A percentile compares a stretch with the other conserved stretches of the same genome.
phyloP scores from a whole-genome alignment of 768 basidiomycete genomes.

The Cytidiella melzeri region DNA sequence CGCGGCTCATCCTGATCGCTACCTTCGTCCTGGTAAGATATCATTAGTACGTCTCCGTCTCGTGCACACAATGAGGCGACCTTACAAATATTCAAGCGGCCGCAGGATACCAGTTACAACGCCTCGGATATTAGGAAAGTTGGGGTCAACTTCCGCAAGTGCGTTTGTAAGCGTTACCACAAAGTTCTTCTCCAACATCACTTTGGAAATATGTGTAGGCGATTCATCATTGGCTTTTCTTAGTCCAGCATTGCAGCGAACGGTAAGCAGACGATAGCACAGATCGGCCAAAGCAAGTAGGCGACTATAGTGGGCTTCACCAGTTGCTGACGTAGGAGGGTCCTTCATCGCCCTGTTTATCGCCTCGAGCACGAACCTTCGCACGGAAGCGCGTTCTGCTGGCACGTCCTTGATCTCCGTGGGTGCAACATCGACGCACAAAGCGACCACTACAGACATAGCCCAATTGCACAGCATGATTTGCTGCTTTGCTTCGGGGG shows the following conservation, averaged over 20 bases:
- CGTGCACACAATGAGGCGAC: slow-evolving; percentile 4
- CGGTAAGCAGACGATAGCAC: slow-evolving; percentile 80
- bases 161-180: slow-evolving; percentile 84
- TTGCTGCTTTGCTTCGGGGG: slow-evolving; percentile 47
- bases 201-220: slow-evolving; percentile 90
- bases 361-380: slow-evolving; percentile 87
- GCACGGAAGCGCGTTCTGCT: slow-evolving; percentile 76
- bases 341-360: slow-evolving; percentile 87
- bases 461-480: slow-evolving; percentile 76
- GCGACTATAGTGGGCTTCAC: slow-evolving; percentile 79
- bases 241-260: slow-evolving; percentile 53
- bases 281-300: slow-evolving; percentile 83
- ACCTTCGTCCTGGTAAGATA: slow-evolving; percentile 69
- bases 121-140: slow-evolving; percentile 85
- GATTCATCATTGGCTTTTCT: slow-evolving; percentile 59
- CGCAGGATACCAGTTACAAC: slow-evolving; percentile 84
- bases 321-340: slow-evolving; percentile 43
- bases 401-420: slow-evolving; percentile 72
- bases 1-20: slow-evolving; percentile 96
- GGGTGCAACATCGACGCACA: slow-evolving; percentile 82
- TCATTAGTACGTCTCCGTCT: slow-evolving; percentile 13
- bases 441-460: slow-evolving; percentile 82
- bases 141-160: slow-evolving; percentile 89
- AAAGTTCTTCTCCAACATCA: slow-evolving; percentile 98
- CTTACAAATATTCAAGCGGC: slow-evolving; percentile 86